phyloP scores from a whole-genome alignment of 2,329 filamentous ascomycete species.

The Microcera coccophila region DNA sequence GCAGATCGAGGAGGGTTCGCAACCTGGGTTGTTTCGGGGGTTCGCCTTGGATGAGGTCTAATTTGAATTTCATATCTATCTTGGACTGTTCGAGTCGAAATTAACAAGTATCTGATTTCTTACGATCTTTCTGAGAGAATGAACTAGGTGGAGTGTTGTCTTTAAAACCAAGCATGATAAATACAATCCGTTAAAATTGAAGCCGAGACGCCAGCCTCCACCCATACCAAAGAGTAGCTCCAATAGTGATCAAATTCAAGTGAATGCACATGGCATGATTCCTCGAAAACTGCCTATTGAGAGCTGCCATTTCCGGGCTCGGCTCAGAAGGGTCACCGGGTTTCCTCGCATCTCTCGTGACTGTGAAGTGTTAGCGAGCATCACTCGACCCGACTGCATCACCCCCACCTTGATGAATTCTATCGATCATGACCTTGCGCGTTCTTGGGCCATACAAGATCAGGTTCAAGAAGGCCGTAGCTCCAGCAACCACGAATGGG shows the following conservation, averaged over 20 bases:
- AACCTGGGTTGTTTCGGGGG: no score
- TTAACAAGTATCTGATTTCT: no score
- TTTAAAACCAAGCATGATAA: not conserved
- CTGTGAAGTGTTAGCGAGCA: conserved; percentile 12
- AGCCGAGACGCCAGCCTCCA: conserved; percentile 26
- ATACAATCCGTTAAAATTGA: conserved; percentile 10
- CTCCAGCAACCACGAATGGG: conserved; percentile 31
- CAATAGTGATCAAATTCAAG: conserved; percentile 37
- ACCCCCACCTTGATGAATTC: conserved; percentile 21
- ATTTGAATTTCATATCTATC: no score
- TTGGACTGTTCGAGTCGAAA: no score
- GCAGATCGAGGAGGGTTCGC: no score
- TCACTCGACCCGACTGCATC: no score
- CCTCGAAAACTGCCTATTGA: conserved; percentile 31
- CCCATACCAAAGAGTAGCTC: conserved; percentile 28
- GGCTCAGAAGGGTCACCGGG: conserved; percentile 7
- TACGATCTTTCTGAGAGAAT: no score
- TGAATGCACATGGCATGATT: conserved; percentile 43
- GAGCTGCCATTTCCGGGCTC: conserved; percentile 10
- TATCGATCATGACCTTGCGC: conserved; percentile 23
- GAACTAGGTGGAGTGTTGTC: not conserved
- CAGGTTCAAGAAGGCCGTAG: conserved; percentile 32
- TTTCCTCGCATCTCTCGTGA: conserved; percentile 8
- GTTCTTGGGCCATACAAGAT: conserved; percentile 37
- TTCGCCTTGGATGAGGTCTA: no score